Evolutionary conservation across 768 basidiomycete genomes (phyloP).

Genomic region (Lenzites betulinus): DNA sequence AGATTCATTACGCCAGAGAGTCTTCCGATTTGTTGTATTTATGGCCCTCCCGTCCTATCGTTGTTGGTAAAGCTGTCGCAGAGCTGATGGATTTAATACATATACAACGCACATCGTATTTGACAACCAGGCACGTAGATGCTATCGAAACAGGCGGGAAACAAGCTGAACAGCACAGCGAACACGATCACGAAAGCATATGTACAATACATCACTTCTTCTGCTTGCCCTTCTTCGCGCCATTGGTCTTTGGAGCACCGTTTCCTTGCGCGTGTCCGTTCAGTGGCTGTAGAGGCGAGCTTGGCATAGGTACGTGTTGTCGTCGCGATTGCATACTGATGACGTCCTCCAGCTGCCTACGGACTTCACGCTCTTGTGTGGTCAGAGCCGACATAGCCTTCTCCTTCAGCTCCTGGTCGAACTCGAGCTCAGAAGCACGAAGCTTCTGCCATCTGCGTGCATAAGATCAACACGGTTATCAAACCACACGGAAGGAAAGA

Average conservation of each 20-base stretch:
- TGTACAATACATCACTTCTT: slow-evolving; percentile 33
- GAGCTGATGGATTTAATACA: slow-evolving; percentile 9
- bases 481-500: slow-evolving; percentile 6
- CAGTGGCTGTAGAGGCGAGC: slow-evolving; percentile 23
- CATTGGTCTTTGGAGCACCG: slow-evolving; percentile 43
- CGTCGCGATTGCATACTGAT: slow-evolving; percentile 34
- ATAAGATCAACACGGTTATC: background rate
- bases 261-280: slow-evolving; percentile 29
- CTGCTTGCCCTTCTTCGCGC: slow-evolving; percentile 50
- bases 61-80: slow-evolving; percentile 7
- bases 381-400: slow-evolving; percentile 67
- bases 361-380: slow-evolving; percentile 74
- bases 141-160: background rate
- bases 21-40: slow-evolving; percentile 23
- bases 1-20: slow-evolving; percentile 42
- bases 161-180: background rate
- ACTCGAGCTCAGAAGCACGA: slow-evolving; percentile 67
- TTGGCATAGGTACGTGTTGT: background rate
- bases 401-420: slow-evolving; percentile 78
- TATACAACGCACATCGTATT: background rate
- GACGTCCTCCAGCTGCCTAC: slow-evolving; percentile 76
- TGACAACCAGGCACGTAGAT: background rate
- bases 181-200: background rate
- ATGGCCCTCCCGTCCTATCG: slow-evolving; percentile 15
- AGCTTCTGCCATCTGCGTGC: slow-evolving; percentile 73